Percentiles rank a stretch among this genome's conserved stretches.
Conservation (phyloP, 1,284 basidiomycete species). For the Rhodotorula glutinis region DNA sequence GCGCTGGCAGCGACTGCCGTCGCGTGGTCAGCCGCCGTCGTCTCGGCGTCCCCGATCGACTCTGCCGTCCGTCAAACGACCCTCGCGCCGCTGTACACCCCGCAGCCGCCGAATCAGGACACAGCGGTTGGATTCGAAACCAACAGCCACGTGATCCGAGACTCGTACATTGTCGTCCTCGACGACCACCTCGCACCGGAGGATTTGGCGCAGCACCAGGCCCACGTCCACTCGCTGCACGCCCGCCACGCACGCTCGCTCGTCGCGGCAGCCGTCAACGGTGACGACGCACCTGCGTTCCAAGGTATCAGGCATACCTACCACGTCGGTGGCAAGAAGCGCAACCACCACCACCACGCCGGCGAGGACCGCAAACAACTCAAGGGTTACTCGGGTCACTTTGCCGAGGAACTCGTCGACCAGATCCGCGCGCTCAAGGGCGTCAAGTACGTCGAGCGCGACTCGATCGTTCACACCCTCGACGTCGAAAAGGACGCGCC, state of each 20-base stretch:
- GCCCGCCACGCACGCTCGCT: conserved; percentile 14
- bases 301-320: conserved; percentile 69
- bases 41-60: background rate
- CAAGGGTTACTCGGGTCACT: conserved; percentile 84
- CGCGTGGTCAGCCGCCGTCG: background rate
- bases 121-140: background rate
- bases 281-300: conserved; percentile 34
- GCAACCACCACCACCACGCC: conserved; percentile 5
- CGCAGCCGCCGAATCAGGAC: conserved; percentile 19
- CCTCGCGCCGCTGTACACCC: conserved; percentile 33
- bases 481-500: conserved; percentile 71
- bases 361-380: conserved; percentile 25
- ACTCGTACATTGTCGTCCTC: conserved; percentile 76
- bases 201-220: conserved; percentile 53
- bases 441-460: conserved; percentile 87
- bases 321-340: conserved; percentile 53
- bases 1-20: background rate
- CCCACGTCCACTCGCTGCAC: conserved; percentile 28
- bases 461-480: conserved; percentile 70
- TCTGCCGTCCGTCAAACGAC: background rate
- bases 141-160: conserved; percentile 40
- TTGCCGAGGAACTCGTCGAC: conserved; percentile 70
- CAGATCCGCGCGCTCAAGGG: conserved; percentile 81
- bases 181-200: conserved; percentile 70
- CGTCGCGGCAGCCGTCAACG: conserved; percentile 15